Percentiles rank a stretch among this genome's conserved stretches.
These are phyloP conservation scores for Aspergillus neoniger DNA, from an alignment of 2,329 filamentous ascomycete species.

Conservation along the genomic window DNA sequence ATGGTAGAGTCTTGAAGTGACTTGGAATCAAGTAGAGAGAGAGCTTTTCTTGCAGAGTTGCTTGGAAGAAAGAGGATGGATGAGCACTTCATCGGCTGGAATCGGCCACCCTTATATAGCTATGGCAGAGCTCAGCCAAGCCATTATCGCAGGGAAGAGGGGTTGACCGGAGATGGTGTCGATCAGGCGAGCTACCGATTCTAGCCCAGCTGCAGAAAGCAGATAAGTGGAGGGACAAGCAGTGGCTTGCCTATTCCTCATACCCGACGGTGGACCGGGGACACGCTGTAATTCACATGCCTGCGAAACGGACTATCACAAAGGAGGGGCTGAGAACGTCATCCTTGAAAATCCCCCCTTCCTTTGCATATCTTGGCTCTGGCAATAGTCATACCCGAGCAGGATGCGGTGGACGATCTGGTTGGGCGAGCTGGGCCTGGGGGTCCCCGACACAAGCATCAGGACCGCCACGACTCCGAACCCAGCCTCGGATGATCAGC, in stretches of 20 bases:
- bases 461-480: constrained; percentile 29
- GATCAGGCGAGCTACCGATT: constrained; percentile 25
- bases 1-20: constrained; percentile 1
- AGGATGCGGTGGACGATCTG: constrained; percentile 3
- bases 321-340: constrained; percentile 30
- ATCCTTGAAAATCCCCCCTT: constrained; percentile 28
- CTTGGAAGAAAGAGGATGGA: constrained; percentile 9
- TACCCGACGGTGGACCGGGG: constrained; percentile 12
- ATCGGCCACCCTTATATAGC: constrained; percentile 31
- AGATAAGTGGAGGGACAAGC: constrained; percentile 2
- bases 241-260: constrained; percentile 1
- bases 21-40: neutral
- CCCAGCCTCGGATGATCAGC: constrained; percentile 36
- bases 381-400: constrained; percentile 15
- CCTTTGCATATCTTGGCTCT: constrained; percentile 29
- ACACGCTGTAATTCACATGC: constrained; percentile 13
- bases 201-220: constrained; percentile 17
- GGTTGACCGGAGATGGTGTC: constrained; percentile 27
- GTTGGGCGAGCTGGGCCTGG: constrained; percentile 9
- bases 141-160: constrained; percentile 23
- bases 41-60: neutral
- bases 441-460: constrained; percentile 17
- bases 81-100: constrained; percentile 13
- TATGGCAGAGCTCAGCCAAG: constrained; percentile 17
- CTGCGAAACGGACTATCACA: constrained; percentile 6